Evolutionary conservation across 768 basidiomycete genomes (phyloP).

Genomic region (Hygrocybe punicea): DNA sequence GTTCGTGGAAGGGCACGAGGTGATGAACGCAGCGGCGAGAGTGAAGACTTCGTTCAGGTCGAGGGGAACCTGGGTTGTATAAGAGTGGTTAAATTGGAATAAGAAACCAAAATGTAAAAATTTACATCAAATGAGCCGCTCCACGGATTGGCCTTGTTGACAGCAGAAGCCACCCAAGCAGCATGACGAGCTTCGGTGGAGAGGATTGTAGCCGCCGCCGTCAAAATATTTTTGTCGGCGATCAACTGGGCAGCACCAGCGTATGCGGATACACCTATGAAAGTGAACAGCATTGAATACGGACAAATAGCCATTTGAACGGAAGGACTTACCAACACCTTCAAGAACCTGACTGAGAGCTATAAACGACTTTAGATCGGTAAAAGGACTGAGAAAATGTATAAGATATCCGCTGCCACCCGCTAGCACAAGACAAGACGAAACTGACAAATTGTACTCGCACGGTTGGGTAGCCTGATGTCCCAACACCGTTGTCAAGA

Average conservation of each 20-base stretch:
- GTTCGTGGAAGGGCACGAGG: slow-evolving; percentile 52
- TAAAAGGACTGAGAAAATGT: slow-evolving; percentile 36
- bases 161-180: slow-evolving; percentile 47
- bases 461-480: slow-evolving; percentile 34
- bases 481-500: slow-evolving; percentile 36
- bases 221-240: slow-evolving; percentile 39
- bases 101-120: slow-evolving; percentile 27
- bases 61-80: slow-evolving; percentile 39
- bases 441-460: slow-evolving; percentile 33
- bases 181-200: slow-evolving; percentile 53
- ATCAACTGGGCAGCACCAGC: background rate
- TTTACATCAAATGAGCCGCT: slow-evolving; percentile 45
- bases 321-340: slow-evolving; percentile 50
- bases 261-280: background rate
- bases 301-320: slow-evolving; percentile 40
- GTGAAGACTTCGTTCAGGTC: slow-evolving; percentile 33
- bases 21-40: slow-evolving; percentile 48
- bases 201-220: slow-evolving; percentile 59
- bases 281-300: slow-evolving; percentile 31
- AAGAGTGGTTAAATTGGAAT: slow-evolving; percentile 42
- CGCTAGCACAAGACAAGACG: background rate
- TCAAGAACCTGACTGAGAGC: slow-evolving; percentile 48
- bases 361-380: slow-evolving; percentile 44
- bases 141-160: slow-evolving; percentile 42
- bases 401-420: background rate